Percentiles rank a stretch among this genome's conserved stretches.
Evolutionary conservation across 495 filamentous ascomycete genomes (phyloP).

Genomic region (Penicillium ochrochloron): DNA sequence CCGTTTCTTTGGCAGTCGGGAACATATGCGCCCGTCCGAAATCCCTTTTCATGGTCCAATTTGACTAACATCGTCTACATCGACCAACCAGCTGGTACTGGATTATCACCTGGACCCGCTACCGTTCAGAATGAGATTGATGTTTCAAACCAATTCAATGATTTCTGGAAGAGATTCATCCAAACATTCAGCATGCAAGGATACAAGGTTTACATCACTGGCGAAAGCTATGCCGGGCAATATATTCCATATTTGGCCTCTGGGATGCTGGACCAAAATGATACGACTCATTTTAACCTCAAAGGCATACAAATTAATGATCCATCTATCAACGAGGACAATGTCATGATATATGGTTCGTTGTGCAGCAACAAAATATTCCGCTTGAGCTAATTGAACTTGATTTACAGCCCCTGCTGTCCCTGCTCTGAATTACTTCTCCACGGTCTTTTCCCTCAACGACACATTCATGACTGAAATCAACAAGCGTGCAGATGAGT

Average conservation of each 20-base stretch:
- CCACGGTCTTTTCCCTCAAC: conserved; percentile 66
- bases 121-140: conserved; percentile 68
- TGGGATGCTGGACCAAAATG: conserved; percentile 71
- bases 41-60: conserved; percentile 72
- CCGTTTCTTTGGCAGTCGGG: conserved; percentile 77
- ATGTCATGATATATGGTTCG: conserved; percentile 42
- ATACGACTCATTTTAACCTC: conserved; percentile 69
- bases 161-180: conserved; percentile 73
- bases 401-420: conserved; percentile 56
- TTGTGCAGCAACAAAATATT: not conserved
- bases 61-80: conserved; percentile 78
- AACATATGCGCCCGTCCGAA: conserved; percentile 63
- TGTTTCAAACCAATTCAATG: conserved; percentile 68
- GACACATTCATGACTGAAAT: conserved; percentile 64
- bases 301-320: conserved; percentile 73
- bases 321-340: conserved; percentile 60
- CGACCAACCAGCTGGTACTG: conserved; percentile 79
- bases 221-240: conserved; percentile 73
- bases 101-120: conserved; percentile 65
- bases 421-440: conserved; percentile 66
- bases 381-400: not conserved
- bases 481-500: conserved; percentile 56
- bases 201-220: conserved; percentile 69
- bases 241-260: conserved; percentile 83
- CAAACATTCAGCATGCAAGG: conserved; percentile 66